These are phyloP conservation scores for Cryptococcus sp. DNA, from an alignment of 1,284 basidiomycete genomes.

Conservation along the genomic window DNA sequence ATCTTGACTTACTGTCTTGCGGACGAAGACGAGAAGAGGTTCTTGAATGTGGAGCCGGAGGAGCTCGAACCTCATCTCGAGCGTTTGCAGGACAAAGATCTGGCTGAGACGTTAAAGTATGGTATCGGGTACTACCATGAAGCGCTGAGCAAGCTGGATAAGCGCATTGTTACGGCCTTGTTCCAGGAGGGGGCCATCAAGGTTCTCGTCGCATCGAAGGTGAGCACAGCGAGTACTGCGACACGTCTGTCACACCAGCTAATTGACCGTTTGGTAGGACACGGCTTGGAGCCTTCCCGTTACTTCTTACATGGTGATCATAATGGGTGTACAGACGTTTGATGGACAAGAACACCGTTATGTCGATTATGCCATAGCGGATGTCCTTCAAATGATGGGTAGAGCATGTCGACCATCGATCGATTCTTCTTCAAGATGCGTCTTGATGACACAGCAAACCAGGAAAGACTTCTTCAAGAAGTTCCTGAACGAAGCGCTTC, in stretches of 20 bases:
- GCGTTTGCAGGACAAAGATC: slow-evolving; percentile 72
- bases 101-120: slow-evolving; percentile 80
- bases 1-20: slow-evolving; percentile 85
- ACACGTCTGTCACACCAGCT: neutral
- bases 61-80: slow-evolving; percentile 88
- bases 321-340: slow-evolving; percentile 96
- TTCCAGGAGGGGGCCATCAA: slow-evolving; percentile 95
- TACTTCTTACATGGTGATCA: slow-evolving; percentile 93
- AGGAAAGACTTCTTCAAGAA: slow-evolving; percentile 99
- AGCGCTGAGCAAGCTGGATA: slow-evolving; percentile 86
- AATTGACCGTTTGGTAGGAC: slow-evolving; percentile 59
- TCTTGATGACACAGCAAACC: slow-evolving; percentile 95
- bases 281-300: slow-evolving; percentile 94
- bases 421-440: slow-evolving; percentile 84
- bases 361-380: slow-evolving; percentile 95
- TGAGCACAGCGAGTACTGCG: slow-evolving; percentile 43
- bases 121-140: slow-evolving; percentile 97
- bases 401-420: slow-evolving; percentile 84
- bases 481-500: slow-evolving; percentile 94
- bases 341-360: slow-evolving; percentile 97
- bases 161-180: slow-evolving; percentile 87
- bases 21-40: slow-evolving; percentile 79
- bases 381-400: slow-evolving; percentile 99
- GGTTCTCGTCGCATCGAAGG: slow-evolving; percentile 89
- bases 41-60: slow-evolving; percentile 83